Conservation (phyloP, 352 stramenopile species). For the Phytophthora quininea region DNA sequence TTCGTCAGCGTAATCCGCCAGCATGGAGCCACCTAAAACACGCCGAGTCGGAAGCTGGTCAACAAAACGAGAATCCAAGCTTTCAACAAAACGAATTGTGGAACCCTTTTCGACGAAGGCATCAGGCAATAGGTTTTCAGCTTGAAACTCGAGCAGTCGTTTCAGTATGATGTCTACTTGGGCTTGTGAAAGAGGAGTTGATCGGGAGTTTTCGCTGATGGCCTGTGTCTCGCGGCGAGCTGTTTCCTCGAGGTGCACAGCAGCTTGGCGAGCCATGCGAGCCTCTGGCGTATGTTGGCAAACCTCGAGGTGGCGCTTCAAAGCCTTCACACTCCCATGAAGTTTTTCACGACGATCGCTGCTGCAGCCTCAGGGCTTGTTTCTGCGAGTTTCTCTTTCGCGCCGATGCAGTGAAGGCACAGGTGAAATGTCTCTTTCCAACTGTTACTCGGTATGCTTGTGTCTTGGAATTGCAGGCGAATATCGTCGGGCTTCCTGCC, state of each 20-base stretch:
- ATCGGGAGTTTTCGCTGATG: no score
- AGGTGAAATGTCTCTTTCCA: background rate
- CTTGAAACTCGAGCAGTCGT: background rate
- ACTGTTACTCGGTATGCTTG: background rate
- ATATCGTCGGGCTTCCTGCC: background rate
- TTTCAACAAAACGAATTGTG: background rate
- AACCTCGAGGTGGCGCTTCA: background rate
- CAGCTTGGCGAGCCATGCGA: background rate
- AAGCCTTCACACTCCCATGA: background rate
- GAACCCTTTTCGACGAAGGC: background rate
- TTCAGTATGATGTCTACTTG: background rate
- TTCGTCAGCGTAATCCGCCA: background rate
- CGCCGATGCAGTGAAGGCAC: background rate
- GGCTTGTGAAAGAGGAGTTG: no score
- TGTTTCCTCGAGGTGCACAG: background rate
- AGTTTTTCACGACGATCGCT: background rate
- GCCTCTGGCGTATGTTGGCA: background rate
- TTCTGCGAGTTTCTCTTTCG: background rate
- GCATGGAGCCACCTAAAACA: background rate
- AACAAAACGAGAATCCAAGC: background rate
- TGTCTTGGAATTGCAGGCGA: background rate
- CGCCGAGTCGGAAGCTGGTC: background rate
- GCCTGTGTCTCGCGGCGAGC: no score
- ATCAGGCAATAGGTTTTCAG: background rate
- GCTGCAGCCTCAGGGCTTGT: background rate